A percentile compares a stretch with the other conserved stretches of the same genome.
Evolutionary conservation across 495 filamentous ascomycete genomes (phyloP).

Genomic region (Pyronema domesticum): DNA sequence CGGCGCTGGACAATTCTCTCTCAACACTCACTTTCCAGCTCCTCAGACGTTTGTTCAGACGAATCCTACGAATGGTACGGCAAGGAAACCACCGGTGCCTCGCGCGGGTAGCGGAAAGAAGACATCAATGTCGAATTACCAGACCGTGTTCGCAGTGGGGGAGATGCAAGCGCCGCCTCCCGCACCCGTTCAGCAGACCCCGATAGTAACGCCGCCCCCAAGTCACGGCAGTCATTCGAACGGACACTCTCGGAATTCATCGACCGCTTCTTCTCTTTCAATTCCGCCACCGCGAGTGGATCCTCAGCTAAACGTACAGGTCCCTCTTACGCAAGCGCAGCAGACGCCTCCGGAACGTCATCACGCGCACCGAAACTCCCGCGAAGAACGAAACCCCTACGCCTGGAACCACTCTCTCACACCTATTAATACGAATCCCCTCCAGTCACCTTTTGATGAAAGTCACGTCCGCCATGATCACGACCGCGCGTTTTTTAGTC

Average conservation of each 20-base stretch:
- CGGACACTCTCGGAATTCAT: not conserved
- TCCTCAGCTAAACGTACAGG: constrained; percentile 14
- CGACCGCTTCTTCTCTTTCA: not conserved
- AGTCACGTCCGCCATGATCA: not conserved
- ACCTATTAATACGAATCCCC: constrained; percentile 14
- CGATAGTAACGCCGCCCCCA: too few species aligned
- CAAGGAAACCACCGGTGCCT: constrained; percentile 21
- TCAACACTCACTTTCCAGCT: constrained; percentile 28
- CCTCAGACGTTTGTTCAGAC: constrained; percentile 30
- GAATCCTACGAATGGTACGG: constrained; percentile 25
- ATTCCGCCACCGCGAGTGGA: not conserved
- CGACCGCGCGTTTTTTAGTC: not conserved
- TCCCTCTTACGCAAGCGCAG: constrained; percentile 10
- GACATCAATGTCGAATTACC: constrained; percentile 22
- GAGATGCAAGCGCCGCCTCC: constrained; percentile 9
- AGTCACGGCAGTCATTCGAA: not conserved
- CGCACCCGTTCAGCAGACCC: constrained; percentile 3
- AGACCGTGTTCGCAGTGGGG: constrained; percentile 24
- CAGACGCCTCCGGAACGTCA: not conserved
- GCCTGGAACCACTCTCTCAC: constrained; percentile 20
- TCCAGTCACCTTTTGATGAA: constrained; percentile 13
- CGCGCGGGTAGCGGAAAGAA: constrained; percentile 20
- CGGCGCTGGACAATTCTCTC: constrained; percentile 29
- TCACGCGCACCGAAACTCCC: not conserved
- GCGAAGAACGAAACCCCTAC: constrained; percentile 5